Base-by-base conservation (phyloP, 2,329 filamentous ascomycete genomes). In the Nectriaceae sp. region DNA sequence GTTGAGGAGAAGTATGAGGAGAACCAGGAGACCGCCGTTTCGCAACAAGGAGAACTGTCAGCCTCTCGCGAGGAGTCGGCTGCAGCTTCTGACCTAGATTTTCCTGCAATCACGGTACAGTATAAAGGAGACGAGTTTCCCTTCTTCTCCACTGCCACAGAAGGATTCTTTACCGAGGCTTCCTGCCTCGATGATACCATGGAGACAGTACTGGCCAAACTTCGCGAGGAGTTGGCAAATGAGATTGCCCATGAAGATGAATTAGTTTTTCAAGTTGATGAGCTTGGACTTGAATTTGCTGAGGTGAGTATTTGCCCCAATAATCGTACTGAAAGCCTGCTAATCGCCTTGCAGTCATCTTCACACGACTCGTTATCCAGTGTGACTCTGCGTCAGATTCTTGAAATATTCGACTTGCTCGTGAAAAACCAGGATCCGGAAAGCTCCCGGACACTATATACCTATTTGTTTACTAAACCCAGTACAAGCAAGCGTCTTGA, bases 251-350 rank as follows among this genome's bases (percentile, higher is more conserved):
- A 65, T 3, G 68, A 72, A 16, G 77, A 81, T 44, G 77, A 80
- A 47, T 63, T 81, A 36, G 68, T 75, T n/a, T 70, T 80, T 35
- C 75, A 77, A 49, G 65, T 80, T 40, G 75, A 80, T 21, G 74
- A 78, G 49, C 70, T 81, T 35, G 76, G 75, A 8, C 66, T 81
- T 24, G 77, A 80, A 60, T 79, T 80, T 61, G 67, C 75, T 18
- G 77, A 80, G 67, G 75, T 77, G 65, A 54, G 73, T 35, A 29
- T 53, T 15, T 40, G 11, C 6, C 16, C 13, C 4, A 10, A 21
- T 18, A 18, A 37, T 21, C 42, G 20, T 5, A 11, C 15, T 10
- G 2, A 42, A 37, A 13, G 16, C 19, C 38, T 42, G 42, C 65
- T 72, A 60, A 72, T 59, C 6, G 22, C 22, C 20, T 22, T 33